Percentiles rank a stretch among this genome's conserved stretches.
Conservation (phyloP, 768 basidiomycete species). For the Gloeopeniophorella convolvens region DNA sequence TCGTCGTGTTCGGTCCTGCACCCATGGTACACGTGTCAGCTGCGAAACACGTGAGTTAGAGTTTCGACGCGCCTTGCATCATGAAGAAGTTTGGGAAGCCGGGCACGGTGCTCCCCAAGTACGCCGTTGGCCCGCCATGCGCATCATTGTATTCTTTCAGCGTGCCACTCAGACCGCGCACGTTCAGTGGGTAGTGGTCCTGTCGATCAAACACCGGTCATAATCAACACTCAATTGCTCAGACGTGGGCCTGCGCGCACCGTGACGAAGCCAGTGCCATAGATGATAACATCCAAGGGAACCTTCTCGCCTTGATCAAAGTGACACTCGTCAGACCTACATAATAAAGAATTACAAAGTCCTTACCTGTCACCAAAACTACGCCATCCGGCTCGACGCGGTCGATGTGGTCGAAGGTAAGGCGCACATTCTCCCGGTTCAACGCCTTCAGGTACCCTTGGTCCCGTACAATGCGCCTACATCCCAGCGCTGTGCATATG, state of each 20-base stretch:
- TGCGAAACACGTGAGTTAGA: too few species aligned
- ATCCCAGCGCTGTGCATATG: slow-evolving; percentile 40
- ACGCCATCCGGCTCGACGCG: slow-evolving; percentile 43
- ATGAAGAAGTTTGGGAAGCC: slow-evolving; percentile 20
- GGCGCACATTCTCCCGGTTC: slow-evolving; percentile 43
- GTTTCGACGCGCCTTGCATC: not conserved
- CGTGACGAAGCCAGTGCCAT: slow-evolving; percentile 47
- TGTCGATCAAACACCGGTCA: not conserved
- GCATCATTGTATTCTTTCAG: slow-evolving; percentile 39
- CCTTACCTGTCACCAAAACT: slow-evolving; percentile 32
- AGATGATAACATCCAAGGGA: slow-evolving; percentile 48
- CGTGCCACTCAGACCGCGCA: slow-evolving; percentile 25
- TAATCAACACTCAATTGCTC: not conserved
- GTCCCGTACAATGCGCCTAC: slow-evolving; percentile 56
- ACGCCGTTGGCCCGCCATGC: slow-evolving; percentile 47
- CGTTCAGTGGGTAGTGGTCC: slow-evolving; percentile 10
- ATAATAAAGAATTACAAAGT: not conserved
- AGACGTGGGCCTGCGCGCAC: slow-evolving; percentile 28
- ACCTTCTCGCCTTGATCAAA: slow-evolving; percentile 35
- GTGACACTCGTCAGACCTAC: not conserved
- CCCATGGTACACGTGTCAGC: too few species aligned
- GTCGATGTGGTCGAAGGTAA: slow-evolving; percentile 44
- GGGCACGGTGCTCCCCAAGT: slow-evolving; percentile 34
- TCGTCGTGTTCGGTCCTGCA: slow-evolving; percentile 42
- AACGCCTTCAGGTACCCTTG: slow-evolving; percentile 48